Conservation (phyloP, 768 basidiomycete species). For the Asterophora lycoperdoides region DNA sequence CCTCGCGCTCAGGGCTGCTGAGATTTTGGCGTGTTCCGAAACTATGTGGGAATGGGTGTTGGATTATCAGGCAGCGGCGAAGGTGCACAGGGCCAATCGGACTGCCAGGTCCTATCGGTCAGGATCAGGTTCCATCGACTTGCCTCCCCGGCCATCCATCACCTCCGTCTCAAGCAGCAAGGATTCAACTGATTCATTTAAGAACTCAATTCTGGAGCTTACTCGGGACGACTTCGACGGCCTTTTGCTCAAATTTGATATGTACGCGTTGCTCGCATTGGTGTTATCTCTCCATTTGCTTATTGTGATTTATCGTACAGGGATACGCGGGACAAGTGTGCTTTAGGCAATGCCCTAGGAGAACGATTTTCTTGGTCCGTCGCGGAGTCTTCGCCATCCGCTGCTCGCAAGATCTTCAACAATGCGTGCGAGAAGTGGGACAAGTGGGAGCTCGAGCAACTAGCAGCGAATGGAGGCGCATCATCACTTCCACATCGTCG, state of each 20-base stretch:
- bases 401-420: conserved; percentile 54
- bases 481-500: too few species aligned
- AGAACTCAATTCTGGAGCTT: conserved; percentile 41
- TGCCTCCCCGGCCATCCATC: conserved; percentile 9
- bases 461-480: neutral
- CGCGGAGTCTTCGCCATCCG: conserved; percentile 35
- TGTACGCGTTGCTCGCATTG: conserved; percentile 39
- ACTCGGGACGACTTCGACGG: conserved; percentile 60
- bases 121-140: conserved; percentile 14
- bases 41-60: conserved; percentile 78
- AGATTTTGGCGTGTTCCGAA: conserved; percentile 68
- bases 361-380: conserved; percentile 48
- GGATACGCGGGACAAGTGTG: conserved; percentile 63
- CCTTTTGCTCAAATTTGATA: conserved; percentile 51
- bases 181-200: conserved; percentile 24
- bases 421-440: conserved; percentile 56
- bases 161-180: conserved; percentile 8
- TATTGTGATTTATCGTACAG: conserved; percentile 26
- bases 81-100: conserved; percentile 3
- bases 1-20: conserved; percentile 54
- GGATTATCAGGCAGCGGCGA: conserved; percentile 37
- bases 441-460: conserved; percentile 38
- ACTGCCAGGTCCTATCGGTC: conserved; percentile 2
- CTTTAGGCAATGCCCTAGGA: conserved; percentile 39
- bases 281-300: neutral